Base-by-base conservation (phyloP, 1,284 basidiomycete genomes). In the Ganoderma boninense region DNA sequence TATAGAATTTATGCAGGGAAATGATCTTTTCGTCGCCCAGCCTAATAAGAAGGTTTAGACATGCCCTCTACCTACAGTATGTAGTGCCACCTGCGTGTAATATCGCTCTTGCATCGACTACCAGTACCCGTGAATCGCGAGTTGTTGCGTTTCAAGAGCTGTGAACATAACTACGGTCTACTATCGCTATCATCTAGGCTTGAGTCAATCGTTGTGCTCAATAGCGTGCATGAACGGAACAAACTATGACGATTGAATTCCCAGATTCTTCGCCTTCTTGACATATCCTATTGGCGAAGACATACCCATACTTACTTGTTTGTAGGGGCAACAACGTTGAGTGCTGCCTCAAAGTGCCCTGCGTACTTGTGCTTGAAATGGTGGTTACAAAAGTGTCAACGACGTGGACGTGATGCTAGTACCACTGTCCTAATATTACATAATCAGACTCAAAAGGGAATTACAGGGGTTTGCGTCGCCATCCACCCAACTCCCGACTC, bases 21-120 rank as follows among this genome's bases (percentile, higher is more conserved):
- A 26, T 52, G 49, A 11, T 13, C 8, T 26, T 52, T 52, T 49
- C n/a, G 10, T 23, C 46, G 40, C 20, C 4, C n/a, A 26, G n/a
- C 35, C 35, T 38, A 10, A n/a, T 29, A 18, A 38, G 32, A 57
- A n/a, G 32, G 35, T n/a, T 4, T 29, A 59, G 32, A 59, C 35
- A 40, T 38, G 49, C 49, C 49, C 23, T 20, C 32, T 59, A 40
- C 35, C 20, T 35, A 60, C 57, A 40, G 35, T 52, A 52, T 11
- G 49, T 52, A 52, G 57, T 29, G 29, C 54, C 29, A 38, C 56
- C 32, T n/a, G 42, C 40, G 60, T 57, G 57, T 66, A 66, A 46
- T 57, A 57, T 61, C 60, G 44, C 60, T 61, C 26, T 16, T 13
- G n/a, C 54, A 16, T 64, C 16, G 32, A 38, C 62, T 35, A 16